Conservation (phyloP, 1,284 basidiomycete species). For the Jaminaea rosea region DNA sequence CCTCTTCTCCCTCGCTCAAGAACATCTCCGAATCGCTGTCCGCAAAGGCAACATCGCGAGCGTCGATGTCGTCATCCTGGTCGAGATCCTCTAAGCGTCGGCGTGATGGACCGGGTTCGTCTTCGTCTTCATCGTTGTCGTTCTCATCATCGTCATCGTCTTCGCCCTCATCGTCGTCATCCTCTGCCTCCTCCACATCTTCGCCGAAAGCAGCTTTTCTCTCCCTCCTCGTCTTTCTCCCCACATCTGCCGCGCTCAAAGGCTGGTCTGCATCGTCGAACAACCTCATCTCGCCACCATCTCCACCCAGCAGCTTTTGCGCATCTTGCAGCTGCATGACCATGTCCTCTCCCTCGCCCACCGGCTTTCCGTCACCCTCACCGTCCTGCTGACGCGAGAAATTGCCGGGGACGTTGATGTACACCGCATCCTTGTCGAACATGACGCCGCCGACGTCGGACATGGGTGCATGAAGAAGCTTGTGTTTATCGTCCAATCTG, state of each 20-base stretch:
- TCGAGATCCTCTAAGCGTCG: slow-evolving; percentile 15
- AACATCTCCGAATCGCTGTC: slow-evolving; percentile 46
- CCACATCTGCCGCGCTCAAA: slow-evolving; percentile 12
- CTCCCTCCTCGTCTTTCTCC: slow-evolving; percentile 15
- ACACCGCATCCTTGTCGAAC: slow-evolving; percentile 98
- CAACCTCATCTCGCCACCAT: slow-evolving; percentile 66
- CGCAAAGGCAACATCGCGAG: slow-evolving; percentile 32
- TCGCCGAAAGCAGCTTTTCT: slow-evolving; percentile 44
- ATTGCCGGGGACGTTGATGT: slow-evolving; percentile 90
- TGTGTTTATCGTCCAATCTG: slow-evolving; percentile 90
- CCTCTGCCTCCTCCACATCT: slow-evolving; percentile 35
- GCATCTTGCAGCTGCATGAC: slow-evolving; percentile 92
- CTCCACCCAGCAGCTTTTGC: slow-evolving; percentile 64
- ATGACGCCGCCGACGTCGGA: slow-evolving; percentile 92
- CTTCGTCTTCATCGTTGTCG: slow-evolving; percentile 21
- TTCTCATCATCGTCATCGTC: slow-evolving; percentile 27
- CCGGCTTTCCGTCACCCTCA: slow-evolving; percentile 51
- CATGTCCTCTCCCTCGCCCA: slow-evolving; percentile 90
- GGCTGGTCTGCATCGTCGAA: slow-evolving; percentile 62
- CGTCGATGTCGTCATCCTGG: slow-evolving; percentile 4
- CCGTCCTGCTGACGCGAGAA: slow-evolving; percentile 58
- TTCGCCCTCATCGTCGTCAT: slow-evolving; percentile 31
- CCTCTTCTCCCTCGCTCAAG: slow-evolving; percentile 40
- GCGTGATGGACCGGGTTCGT: slow-evolving; percentile 8
- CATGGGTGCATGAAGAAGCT: slow-evolving; percentile 94